Evolutionary conservation across 495 filamentous ascomycete genomes (phyloP).

Genomic region (Penicillium bialowiezense): DNA sequence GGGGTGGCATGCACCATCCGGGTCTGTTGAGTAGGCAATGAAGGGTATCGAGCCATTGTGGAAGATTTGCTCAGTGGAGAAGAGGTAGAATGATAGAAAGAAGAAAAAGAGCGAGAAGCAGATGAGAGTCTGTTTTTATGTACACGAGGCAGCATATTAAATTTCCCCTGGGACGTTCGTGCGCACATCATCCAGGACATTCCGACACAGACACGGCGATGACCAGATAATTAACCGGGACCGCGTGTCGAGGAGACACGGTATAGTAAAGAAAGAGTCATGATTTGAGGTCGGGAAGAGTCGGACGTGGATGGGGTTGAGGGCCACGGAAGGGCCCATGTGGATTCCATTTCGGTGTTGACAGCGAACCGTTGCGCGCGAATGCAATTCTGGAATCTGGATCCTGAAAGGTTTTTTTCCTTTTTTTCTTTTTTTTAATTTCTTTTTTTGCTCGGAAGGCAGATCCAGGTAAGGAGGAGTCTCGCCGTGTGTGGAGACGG

Average conservation of each 20-base stretch:
- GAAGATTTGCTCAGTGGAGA: conserved; percentile 20
- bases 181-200: conserved; percentile 36
- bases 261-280: conserved; percentile 27
- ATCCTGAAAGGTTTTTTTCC: conserved; percentile 35
- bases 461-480: conserved; percentile 19
- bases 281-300: conserved; percentile 37
- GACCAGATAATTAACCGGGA: conserved; percentile 33
- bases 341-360: conserved; percentile 36
- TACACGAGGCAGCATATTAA: conserved; percentile 31
- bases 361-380: conserved; percentile 39
- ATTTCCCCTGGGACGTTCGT: conserved; percentile 31
- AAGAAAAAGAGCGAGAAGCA: conserved; percentile 21
- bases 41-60: conserved; percentile 39
- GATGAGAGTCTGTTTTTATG: conserved; percentile 35
- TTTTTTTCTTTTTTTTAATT: neutral
- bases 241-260: conserved; percentile 23
- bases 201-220: conserved; percentile 26
- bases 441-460: conserved; percentile 16
- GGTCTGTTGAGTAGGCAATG: conserved; percentile 38
- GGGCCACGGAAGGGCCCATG: conserved; percentile 28
- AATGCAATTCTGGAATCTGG: conserved; percentile 21
- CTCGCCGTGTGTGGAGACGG: conserved; percentile 13
- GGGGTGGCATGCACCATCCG: conserved; percentile 40
- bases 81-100: conserved; percentile 22
- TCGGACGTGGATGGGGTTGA: conserved; percentile 31